A percentile compares a stretch with the other conserved stretches of the same genome.
Conservation (phyloP, 169 alveolate species). For the Sarcocystis neurona region DNA sequence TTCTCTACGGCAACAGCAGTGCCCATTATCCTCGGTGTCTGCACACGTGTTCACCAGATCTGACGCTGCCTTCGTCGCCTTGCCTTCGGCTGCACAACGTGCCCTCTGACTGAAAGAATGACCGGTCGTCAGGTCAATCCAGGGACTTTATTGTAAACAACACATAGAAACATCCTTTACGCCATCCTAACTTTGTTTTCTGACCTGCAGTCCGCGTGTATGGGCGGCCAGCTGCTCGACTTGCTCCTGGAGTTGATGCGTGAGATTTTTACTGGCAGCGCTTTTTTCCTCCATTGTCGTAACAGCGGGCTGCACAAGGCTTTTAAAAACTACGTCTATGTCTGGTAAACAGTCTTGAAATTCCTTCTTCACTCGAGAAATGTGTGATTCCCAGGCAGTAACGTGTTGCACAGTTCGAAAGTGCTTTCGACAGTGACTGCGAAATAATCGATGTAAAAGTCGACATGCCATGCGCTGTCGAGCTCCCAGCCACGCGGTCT, state of each 20-base stretch:
- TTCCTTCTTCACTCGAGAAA: not conserved
- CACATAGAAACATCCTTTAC: no score
- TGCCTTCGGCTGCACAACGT: no score
- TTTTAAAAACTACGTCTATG: not conserved
- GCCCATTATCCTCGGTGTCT: no score
- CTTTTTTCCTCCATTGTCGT: not conserved
- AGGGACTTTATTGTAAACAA: no score
- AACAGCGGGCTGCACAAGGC: not conserved
- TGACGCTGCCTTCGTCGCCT: no score
- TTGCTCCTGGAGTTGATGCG: not conserved
- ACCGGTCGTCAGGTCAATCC: no score
- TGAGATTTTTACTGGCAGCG: not conserved
- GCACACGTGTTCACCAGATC: no score
- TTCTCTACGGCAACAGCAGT: no score
- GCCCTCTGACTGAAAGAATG: no score
- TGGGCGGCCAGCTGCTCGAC: not conserved
- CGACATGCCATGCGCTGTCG: slow-evolving; percentile 35
- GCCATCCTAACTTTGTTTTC: not conserved
- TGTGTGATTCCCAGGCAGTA: not conserved
- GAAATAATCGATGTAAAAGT: not conserved
- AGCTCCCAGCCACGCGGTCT: slow-evolving; percentile 17
- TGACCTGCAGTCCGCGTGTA: slow-evolving; percentile 1
- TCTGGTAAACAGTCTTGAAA: not conserved
- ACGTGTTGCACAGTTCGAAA: not conserved
- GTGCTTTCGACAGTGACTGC: not conserved